Base-by-base conservation (phyloP, 805 yeast species). In the Schizosaccharomyces lindneri region DNA sequence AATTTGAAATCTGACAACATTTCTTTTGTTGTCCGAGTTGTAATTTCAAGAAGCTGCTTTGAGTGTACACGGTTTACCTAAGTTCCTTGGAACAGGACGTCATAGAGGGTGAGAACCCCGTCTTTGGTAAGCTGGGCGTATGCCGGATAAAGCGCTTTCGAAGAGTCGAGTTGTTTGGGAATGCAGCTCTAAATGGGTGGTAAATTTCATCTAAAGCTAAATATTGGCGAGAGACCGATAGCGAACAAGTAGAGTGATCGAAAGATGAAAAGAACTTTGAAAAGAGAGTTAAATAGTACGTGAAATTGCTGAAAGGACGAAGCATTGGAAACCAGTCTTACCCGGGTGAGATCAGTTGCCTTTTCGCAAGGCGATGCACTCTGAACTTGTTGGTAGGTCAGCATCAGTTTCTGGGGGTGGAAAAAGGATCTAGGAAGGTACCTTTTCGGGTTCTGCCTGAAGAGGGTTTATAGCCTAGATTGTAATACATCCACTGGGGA, bases 211-310 rank as follows among this genome's bases (percentile, higher is more conserved):
- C 73, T 72, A 71, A 73, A 70, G 75, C 75, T 73, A 71, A 73
- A 72, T 73, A 72, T 72, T 71, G 74, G 76, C 74, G 74, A 72
- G 75, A 72, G 74, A 72, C 75, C 74, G 75, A 72, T 73, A 73
- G 74, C 74, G 74, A 72, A 72, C 75, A 73, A 72, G 75, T 72
- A 73, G 74, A 71, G 75, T 73, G 74, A 73, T 68, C 74, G 74
- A 73, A 72, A 73, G 75, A 72, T 73, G 74, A 72, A 72, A 73
- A 72, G 74, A 68, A 72, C 74, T 71, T 71, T 72, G 74, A 71
- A 72, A 72, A 72, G 74, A 70, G 74, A 72, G 75, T 72, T 74
- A 71, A 73, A 72, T 68, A 72, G 74, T 70, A 72, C 74, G 75
- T 73, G 74, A 72, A 72, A 71, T 72, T 72, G 74, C 71, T 72